Conservation (phyloP, 805 yeast species). For the Henningerozyma blattae region DNA sequence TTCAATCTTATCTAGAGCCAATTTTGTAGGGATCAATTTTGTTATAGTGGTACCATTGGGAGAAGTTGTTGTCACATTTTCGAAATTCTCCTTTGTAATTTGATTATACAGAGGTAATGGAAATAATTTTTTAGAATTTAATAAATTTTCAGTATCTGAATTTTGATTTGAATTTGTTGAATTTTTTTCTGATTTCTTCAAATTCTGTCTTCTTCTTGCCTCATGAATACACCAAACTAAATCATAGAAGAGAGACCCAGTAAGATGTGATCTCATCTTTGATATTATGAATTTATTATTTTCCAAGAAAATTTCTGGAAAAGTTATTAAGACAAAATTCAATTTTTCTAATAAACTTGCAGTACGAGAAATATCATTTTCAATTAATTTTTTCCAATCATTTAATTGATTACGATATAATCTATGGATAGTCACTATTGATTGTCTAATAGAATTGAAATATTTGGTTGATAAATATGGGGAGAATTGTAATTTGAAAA, state of each 20-base stretch:
- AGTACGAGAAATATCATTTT: slow-evolving; percentile 81
- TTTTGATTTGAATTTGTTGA: background rate
- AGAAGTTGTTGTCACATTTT: slow-evolving; percentile 72
- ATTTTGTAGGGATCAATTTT: slow-evolving; percentile 76
- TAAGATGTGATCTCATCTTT: slow-evolving; percentile 82
- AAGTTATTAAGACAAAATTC: slow-evolving; percentile 75
- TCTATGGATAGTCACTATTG: slow-evolving; percentile 86
- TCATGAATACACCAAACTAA: slow-evolving; percentile 92
- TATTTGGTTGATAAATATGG: slow-evolving; percentile 55
- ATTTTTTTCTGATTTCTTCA: background rate
- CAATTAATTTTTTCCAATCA: slow-evolving; percentile 76
- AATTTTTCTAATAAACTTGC: slow-evolving; percentile 84
- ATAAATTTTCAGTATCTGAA: slow-evolving; percentile 13
- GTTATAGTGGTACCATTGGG: slow-evolving; percentile 91
- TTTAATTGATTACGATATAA: slow-evolving; percentile 76
- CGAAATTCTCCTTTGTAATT: slow-evolving; percentile 79
- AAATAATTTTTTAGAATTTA: slow-evolving; percentile 30
- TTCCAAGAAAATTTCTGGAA: slow-evolving; percentile 69
- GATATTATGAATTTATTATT: slow-evolving; percentile 38
- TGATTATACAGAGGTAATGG: slow-evolving; percentile 89
- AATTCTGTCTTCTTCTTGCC: slow-evolving; percentile 57
- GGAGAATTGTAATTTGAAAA: slow-evolving; percentile 73
- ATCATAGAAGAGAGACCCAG: slow-evolving; percentile 85
- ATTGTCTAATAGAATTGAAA: slow-evolving; percentile 81
- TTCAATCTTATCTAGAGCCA: slow-evolving; percentile 35